Evolutionary conservation across 441 rosid species (phyloP).

Genomic region (Erodium moschatum): DNA sequence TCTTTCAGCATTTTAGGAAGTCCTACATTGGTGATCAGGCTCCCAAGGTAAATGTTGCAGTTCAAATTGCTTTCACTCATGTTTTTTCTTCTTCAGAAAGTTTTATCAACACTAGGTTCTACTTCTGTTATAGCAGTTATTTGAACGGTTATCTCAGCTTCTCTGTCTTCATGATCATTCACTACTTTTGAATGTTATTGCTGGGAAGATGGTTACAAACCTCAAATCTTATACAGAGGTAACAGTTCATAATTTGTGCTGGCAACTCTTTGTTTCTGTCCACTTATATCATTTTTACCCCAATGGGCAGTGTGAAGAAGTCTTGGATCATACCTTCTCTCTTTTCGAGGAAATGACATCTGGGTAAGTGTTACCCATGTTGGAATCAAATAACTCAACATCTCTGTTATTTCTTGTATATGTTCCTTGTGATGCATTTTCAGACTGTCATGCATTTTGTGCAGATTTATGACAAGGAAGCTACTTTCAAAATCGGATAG

Average conservation of each 20-base stretch:
- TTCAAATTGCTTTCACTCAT: constrained; percentile 1
- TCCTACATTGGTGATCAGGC: constrained; percentile 99
- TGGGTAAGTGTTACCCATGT: constrained; percentile 48
- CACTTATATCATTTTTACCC: background rate
- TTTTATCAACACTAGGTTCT: constrained; percentile 28
- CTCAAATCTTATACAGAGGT: constrained; percentile 89
- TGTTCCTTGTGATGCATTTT: background rate
- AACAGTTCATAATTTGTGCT: constrained; percentile 9
- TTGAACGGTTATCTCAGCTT: constrained; percentile 81
- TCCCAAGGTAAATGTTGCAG: constrained; percentile 57
- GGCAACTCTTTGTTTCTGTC: background rate
- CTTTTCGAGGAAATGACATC: constrained; percentile 93
- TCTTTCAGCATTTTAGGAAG: constrained; percentile 94
- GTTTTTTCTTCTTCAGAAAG: constrained; percentile 28
- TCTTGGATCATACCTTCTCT: constrained; percentile 85
- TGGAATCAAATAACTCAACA: background rate
- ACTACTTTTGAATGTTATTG: constrained; percentile 74
- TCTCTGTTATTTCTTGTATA: background rate
- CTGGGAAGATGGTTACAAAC: constrained; percentile 89
- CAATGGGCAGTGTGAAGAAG: constrained; percentile 66
- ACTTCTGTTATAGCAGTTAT: constrained; percentile 63
- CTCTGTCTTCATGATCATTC: constrained; percentile 92
- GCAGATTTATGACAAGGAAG: constrained; percentile 96
- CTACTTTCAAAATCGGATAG: constrained; percentile 88
- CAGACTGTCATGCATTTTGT: constrained; percentile 11